A percentile compares a stretch with the other conserved stretches of the same genome.
These are phyloP conservation scores for Coemansia sp. DNA, from an alignment of 192 early-diverging fungal genomes.

Conservation along the genomic window DNA sequence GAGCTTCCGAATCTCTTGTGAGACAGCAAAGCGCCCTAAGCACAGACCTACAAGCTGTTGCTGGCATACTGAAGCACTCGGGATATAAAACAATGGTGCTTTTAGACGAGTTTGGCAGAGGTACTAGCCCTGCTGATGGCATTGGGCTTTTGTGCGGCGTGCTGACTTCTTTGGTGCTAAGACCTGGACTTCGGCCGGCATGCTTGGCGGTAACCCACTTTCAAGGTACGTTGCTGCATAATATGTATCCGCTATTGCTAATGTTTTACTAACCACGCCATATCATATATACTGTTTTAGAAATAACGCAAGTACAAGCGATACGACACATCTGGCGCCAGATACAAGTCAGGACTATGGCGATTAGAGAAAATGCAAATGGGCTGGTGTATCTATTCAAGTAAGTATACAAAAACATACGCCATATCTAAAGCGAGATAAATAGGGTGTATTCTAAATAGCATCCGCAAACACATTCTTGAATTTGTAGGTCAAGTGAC, in stretches of 20 bases:
- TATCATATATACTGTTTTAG: conserved; percentile 12
- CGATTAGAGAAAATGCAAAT: conserved; percentile 14
- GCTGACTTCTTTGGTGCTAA: conserved; percentile 59
- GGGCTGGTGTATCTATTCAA: conserved; percentile 30
- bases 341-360: conserved; percentile 15
- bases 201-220: conserved; percentile 86
- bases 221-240: conserved; percentile 59
- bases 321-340: conserved; percentile 18
- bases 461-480: not conserved
- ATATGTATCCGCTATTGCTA: not conserved
- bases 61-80: conserved; percentile 9
- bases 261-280: not conserved
- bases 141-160: conserved; percentile 75
- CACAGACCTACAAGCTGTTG: conserved; percentile 22
- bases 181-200: conserved; percentile 58
- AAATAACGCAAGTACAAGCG: conserved; percentile 14
- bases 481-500: conserved; percentile 9
- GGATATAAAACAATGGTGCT: conserved; percentile 25
- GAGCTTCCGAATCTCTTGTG: conserved; percentile 33
- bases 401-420: conserved; percentile 18
- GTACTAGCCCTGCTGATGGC: conserved; percentile 63
- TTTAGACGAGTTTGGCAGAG: conserved; percentile 50
- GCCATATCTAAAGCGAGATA: not conserved
- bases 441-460: not conserved
- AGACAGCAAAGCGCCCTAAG: conserved; percentile 32